These are phyloP conservation scores for Scheffersomyces insectosa DNA, from an alignment of 1,139 yeast species.

Conservation along the genomic window DNA sequence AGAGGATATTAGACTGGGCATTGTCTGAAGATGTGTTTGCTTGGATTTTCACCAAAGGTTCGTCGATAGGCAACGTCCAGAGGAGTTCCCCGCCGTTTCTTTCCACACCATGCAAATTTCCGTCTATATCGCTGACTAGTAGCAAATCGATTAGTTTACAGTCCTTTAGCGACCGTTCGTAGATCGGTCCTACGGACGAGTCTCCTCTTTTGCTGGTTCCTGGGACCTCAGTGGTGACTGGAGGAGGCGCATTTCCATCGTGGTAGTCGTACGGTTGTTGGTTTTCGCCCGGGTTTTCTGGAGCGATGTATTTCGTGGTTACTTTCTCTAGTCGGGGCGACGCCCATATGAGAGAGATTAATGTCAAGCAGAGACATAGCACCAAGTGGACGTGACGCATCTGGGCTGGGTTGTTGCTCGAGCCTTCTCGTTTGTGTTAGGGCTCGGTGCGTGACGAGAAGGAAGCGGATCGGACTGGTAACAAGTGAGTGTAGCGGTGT, in stretches of 20 bases:
- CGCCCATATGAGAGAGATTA: constrained; percentile 8
- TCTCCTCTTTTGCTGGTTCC: constrained; percentile 1
- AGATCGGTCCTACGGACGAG: constrained; percentile 30
- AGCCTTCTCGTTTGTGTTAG: too few relatives aligned
- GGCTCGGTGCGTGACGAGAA: too few relatives aligned
- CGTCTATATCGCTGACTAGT: constrained; percentile 83
- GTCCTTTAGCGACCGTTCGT: constrained; percentile 46
- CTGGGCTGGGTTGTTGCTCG: too few relatives aligned
- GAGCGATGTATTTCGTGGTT: constrained; percentile 12
- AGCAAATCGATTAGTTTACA: constrained; percentile 63
- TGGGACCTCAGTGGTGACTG: constrained; percentile 5
- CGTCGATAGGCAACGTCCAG: constrained; percentile 70
- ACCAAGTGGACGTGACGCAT: too few relatives aligned
- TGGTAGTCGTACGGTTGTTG: constrained; percentile 4
- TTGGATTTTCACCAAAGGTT: constrained; percentile 51
- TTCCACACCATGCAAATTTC: constrained; percentile 80
- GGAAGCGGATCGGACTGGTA: too few relatives aligned
- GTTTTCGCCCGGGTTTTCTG: constrained; percentile 4
- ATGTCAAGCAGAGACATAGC: too few relatives aligned
- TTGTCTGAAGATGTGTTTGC: constrained; percentile 28
- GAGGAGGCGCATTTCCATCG: constrained; percentile 2
- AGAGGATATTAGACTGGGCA: constrained; percentile 35
- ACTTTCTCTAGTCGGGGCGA: constrained; percentile 28
- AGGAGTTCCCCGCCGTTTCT: constrained; percentile 72
- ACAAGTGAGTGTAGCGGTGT: too few relatives aligned